Evolutionary conservation across 148 eudicot genomes (phyloP).

Genomic region (Chenopodium suecicum): DNA sequence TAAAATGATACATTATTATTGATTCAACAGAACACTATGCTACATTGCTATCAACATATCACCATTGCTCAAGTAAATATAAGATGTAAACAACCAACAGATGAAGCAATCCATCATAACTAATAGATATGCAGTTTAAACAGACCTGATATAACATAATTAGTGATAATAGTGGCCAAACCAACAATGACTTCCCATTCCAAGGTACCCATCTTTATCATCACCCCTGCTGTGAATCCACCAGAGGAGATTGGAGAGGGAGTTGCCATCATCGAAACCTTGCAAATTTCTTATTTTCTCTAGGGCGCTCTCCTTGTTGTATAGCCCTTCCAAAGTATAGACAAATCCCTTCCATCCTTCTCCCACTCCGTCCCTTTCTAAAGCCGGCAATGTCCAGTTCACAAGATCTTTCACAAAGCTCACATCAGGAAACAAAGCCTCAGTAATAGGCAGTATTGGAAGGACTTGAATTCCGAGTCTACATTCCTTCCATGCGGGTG

Average conservation of each 20-base stretch:
- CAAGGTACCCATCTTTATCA: constrained; percentile 32
- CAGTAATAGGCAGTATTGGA: constrained; percentile 66
- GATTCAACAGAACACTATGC: background rate
- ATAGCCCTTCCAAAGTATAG: constrained; percentile 71
- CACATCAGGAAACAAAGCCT: constrained; percentile 62
- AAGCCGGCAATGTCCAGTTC: constrained; percentile 64
- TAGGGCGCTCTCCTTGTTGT: constrained; percentile 54
- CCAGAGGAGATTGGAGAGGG: constrained; percentile 78
- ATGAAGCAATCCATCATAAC: background rate
- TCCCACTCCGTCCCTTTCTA: constrained; percentile 66
- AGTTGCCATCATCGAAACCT: constrained; percentile 78
- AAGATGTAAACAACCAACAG: background rate
- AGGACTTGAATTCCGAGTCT: constrained; percentile 84
- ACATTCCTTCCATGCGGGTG: constrained; percentile 72
- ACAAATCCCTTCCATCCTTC: constrained; percentile 95
- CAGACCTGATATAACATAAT: background rate
- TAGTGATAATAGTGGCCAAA: constrained; percentile 55
- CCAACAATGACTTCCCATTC: constrained; percentile 46
- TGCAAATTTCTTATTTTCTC: constrained; percentile 50
- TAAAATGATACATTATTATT: background rate
- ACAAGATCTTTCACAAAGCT: constrained; percentile 62
- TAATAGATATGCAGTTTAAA: background rate
- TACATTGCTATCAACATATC: background rate
- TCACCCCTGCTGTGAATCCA: constrained; percentile 81
- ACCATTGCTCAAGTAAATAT: background rate